Percentiles rank a stretch among this genome's conserved stretches.
phyloP scores from a whole-genome alignment of 2,329 filamentous ascomycete species.

The Diaporthe sp. region DNA sequence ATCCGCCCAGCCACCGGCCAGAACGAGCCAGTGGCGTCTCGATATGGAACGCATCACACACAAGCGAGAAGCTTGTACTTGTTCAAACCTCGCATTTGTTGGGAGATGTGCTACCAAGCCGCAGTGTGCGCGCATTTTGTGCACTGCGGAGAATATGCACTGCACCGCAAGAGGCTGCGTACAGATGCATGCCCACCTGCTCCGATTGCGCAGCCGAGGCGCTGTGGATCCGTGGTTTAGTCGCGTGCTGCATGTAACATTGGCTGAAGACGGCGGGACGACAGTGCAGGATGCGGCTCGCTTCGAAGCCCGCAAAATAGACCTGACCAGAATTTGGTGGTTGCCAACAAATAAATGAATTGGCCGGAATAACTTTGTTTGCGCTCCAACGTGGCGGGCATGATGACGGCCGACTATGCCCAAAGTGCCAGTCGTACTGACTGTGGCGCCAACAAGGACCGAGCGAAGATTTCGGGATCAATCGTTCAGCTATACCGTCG shows the following conservation, averaged over 20 bases:
- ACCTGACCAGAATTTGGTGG: not conserved
- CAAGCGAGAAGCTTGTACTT: conserved; percentile 12
- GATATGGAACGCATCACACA: not conserved
- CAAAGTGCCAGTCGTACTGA: not conserved
- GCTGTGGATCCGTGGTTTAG: conserved; percentile 4
- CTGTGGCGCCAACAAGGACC: not conserved
- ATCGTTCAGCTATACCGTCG: conserved; percentile 1
- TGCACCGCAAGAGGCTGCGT: not conserved
- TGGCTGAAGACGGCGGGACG: not conserved
- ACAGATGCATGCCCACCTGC: not conserved
- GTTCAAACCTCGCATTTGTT: conserved; percentile 6
- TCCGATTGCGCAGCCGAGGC: conserved; percentile 14
- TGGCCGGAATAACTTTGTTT: not conserved
- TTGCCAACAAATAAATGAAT: not conserved
- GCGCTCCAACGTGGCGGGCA: not conserved
- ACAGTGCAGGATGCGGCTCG: not conserved
- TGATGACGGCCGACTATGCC: not conserved
- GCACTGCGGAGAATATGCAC: conserved; percentile 12
- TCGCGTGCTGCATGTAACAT: conserved; percentile 16
- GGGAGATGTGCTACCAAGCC: not conserved
- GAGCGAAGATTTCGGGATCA: not conserved
- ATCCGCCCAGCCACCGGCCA: not conserved
- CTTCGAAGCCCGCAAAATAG: not conserved
- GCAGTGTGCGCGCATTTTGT: conserved; percentile 9
- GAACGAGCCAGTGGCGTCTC: not conserved